Evolutionary conservation across 495 filamentous ascomycete species (phyloP), one percentile per base, ranked within the genome.

Genomic region (Astrocystis sublimbata): DNA sequence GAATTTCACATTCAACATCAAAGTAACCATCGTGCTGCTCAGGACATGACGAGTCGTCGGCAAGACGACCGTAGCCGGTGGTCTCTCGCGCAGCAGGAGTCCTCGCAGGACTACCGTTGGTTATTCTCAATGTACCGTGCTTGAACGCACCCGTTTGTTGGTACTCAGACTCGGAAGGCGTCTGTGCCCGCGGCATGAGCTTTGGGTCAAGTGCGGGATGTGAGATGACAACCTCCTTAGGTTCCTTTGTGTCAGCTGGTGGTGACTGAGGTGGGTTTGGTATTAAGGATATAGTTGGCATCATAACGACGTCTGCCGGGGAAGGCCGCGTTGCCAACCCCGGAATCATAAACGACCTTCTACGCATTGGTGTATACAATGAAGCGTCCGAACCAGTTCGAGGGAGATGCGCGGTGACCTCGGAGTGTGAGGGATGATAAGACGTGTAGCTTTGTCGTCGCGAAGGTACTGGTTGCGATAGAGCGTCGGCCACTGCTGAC

Each of bases 131-230:
- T 5, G 82, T 82, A 3, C 84, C 84, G 21, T 82, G 76, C 65
- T 85, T 86, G 65, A 85, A 86, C 23, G 77, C 84, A 23, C 84
- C 84, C 58, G 83, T 81, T 23, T 82, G 81, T 65, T 76, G 74
- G 57, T 83, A 83, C n/a, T 80, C 71, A 15, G 74, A 68, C 47
- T 81, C 79, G 26, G 72, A 76, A 3, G 79, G 79, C 6, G 79
- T 82, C 31, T 75, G 64, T 24, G 70, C 78, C 31, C 79, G 76
- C 24, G 71, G 73, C 23, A 69, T 50, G 6, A 67, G 64, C 4
- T 73, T 75, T 6, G 63, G 33, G 23, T 72, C 66, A 15, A 58
- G 45, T 7, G 56, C 35, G 23, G 50, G 49, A 4, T 66, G 68
- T 21, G 73, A 72, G 71, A 79, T 72, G 10, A 70, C 69, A 54